These are phyloP conservation scores for Xylariales sp. DNA, from an alignment of 2,329 filamentous ascomycete genomes.

Conservation along the genomic window DNA sequence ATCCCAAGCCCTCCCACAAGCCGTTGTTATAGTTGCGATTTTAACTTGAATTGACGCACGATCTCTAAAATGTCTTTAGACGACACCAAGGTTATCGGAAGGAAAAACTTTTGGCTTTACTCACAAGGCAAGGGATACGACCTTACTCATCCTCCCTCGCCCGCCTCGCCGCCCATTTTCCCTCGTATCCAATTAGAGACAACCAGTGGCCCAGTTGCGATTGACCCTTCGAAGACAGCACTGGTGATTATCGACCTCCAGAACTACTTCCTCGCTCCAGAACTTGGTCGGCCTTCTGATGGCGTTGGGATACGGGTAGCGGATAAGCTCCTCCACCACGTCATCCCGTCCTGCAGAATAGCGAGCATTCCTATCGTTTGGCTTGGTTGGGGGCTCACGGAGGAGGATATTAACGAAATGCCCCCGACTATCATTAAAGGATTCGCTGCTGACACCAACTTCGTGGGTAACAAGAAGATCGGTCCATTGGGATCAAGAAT, in stretches of 20 bases:
- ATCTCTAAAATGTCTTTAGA: too few relatives aligned
- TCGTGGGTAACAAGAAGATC: neutral
- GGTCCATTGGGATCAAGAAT: neutral
- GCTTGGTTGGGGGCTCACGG: neutral
- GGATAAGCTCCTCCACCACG: neutral
- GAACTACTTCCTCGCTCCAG: slow-evolving; percentile 7
- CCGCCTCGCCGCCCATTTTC: neutral
- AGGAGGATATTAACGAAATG: neutral
- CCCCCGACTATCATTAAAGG: neutral
- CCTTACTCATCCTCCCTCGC: slow-evolving; percentile 3
- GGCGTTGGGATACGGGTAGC: neutral
- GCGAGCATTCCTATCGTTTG: neutral
- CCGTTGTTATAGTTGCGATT: too few relatives aligned
- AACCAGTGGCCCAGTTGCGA: neutral
- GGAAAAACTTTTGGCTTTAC: too few relatives aligned
- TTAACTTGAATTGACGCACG: too few relatives aligned
- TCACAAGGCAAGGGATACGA: neutral
- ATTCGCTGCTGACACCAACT: neutral
- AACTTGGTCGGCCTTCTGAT: neutral
- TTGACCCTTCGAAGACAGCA: slow-evolving; percentile 3
- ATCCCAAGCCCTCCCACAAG: too few relatives aligned
- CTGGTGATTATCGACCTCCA: slow-evolving; percentile 20
- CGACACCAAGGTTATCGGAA: too few relatives aligned
- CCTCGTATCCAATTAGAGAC: slow-evolving; percentile 1
- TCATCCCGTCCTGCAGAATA: slow-evolving; percentile 3